Evolutionary conservation across 768 basidiomycete species (phyloP).

Genomic region (Polyporus arcularius): DNA sequence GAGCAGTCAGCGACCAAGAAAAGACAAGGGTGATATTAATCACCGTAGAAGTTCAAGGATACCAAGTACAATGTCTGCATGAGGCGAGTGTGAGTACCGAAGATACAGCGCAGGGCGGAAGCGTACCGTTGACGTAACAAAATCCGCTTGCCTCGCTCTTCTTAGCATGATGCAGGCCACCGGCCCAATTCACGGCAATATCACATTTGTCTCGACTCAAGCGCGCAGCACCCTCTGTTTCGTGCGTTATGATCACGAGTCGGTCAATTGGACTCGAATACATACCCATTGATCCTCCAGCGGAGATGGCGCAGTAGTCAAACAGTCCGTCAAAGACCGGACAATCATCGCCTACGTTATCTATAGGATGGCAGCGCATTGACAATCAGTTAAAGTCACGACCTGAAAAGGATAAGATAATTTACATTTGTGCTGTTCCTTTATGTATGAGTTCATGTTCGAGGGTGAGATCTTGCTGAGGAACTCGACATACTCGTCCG

Average conservation of each 20-base stretch:
- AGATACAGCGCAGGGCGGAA: neutral
- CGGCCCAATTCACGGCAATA: slow-evolving; percentile 99
- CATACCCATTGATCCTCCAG: slow-evolving; percentile 99
- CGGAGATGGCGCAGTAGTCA: slow-evolving; percentile 98
- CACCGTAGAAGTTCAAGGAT: slow-evolving; percentile 92
- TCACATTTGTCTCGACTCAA: slow-evolving; percentile 97
- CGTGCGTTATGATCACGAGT: slow-evolving; percentile 5
- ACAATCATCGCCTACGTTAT: slow-evolving; percentile 98
- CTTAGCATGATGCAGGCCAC: slow-evolving; percentile 97
- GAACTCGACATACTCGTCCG: slow-evolving; percentile 99
- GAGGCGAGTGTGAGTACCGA: neutral
- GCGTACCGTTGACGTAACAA: slow-evolving; percentile 93
- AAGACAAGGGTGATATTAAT: slow-evolving; percentile 8
- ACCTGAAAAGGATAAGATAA: slow-evolving; percentile 4
- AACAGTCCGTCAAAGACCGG: slow-evolving; percentile 98
- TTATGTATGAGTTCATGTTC: slow-evolving; percentile 91
- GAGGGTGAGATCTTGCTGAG: slow-evolving; percentile 90
- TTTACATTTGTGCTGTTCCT: slow-evolving; percentile 95
- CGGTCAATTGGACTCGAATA: slow-evolving; percentile 1
- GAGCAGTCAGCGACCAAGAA: neutral
- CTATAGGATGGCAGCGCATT: slow-evolving; percentile 39
- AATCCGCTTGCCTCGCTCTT: slow-evolving; percentile 99
- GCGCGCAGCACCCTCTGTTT: slow-evolving; percentile 91
- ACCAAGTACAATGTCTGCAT: slow-evolving; percentile 93
- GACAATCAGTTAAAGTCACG: neutral